Evolutionary conservation across 2,329 filamentous ascomycete genomes (phyloP), one percentile per base, ranked within the genome.

Genomic region (Ophiognomonia clavigignenti-juglandacearum): DNA sequence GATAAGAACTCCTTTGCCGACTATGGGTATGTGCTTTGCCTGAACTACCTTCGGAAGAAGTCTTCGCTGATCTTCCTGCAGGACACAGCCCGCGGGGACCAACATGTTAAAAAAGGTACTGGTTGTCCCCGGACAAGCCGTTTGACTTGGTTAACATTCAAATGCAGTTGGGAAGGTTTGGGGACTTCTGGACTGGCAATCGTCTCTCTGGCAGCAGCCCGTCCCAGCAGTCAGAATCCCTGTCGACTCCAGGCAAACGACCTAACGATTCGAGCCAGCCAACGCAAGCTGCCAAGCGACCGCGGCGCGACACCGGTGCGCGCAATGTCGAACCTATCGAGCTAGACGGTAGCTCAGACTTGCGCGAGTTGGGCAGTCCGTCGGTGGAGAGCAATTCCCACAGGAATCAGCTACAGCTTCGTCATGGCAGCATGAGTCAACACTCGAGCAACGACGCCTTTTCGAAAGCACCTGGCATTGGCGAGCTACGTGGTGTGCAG

Each of bases 1-100:
- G 53, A 63, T 48, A 60, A 60, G 52, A 59, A 62, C 56, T 68
- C 64, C 50, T 66, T 67, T 54, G 67, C 67, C 42, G 67, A 70
- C 57, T 70, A 70, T 69, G 66, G 64, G 67, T 69, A 64, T 32
- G 57, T 45, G 20, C 19, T 24, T 9, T 14, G n/a, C 34, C 23
- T 16, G 18, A 18, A 20, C 13, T 7, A 20, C 23, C 13, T 22
- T 13, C 50, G 50, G 47, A 52, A 40, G 39, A 40, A 39, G 31
- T 23, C 6, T 9, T 20, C 5, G 38, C 40, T 37, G 19, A 38
- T 24, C 24, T 43, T 43, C 24, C 22, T 10, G 44, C 29, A 48
- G 46, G 56, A 47, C 31, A 16, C n/a, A 10, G 14, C 27, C 43
- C 24, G 16, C 29, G 39, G 43, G 26, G 27, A 43, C 14, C 37